A percentile compares a stretch with the other conserved stretches of the same genome.
Conservation (phyloP, 768 basidiomycete genomes). For the Pleurotus tuber-regium region DNA sequence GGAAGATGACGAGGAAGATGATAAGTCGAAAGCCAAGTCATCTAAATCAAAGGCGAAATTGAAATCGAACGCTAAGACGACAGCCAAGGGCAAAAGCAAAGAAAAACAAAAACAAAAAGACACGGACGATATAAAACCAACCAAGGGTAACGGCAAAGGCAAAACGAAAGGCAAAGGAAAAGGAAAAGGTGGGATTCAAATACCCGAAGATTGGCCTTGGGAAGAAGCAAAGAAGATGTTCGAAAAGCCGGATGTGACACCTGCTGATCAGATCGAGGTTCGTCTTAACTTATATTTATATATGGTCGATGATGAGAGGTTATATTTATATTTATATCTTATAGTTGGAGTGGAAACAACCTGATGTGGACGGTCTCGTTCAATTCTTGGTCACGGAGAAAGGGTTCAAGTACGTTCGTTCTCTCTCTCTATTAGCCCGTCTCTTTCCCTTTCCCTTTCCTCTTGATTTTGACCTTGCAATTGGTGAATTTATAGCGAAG, state of each 20-base stretch:
- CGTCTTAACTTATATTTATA: slow-evolving; percentile 11
- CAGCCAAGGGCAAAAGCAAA: slow-evolving; percentile 37
- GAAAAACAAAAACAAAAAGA: slow-evolving; percentile 40
- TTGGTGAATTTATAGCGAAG: slow-evolving; percentile 63
- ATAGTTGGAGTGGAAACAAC: slow-evolving; percentile 92
- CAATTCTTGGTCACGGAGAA: slow-evolving; percentile 93
- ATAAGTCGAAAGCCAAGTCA: slow-evolving; percentile 17
- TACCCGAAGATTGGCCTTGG: slow-evolving; percentile 98
- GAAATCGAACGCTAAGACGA: slow-evolving; percentile 38
- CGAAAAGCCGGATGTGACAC: slow-evolving; percentile 83
- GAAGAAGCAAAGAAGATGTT: slow-evolving; percentile 92
- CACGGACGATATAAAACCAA: slow-evolving; percentile 54
- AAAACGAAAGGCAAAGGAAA: slow-evolving; percentile 48
- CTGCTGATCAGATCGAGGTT: slow-evolving; percentile 85
- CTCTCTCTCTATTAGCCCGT: background rate
- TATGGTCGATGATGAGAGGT: background rate
- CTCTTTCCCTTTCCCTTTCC: background rate
- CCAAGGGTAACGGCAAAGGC: slow-evolving; percentile 28
- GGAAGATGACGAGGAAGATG: slow-evolving; percentile 3
- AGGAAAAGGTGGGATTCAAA: slow-evolving; percentile 71
- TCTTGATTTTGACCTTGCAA: slow-evolving; percentile 12
- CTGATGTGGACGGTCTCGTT: slow-evolving; percentile 90
- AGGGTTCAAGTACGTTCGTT: slow-evolving; percentile 82
- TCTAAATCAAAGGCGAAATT: slow-evolving; percentile 23
- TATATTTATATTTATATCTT: slow-evolving; percentile 1